These are phyloP conservation scores for Podaxis pistillaris DNA, from an alignment of 768 basidiomycete genomes.

Conservation along the genomic window DNA sequence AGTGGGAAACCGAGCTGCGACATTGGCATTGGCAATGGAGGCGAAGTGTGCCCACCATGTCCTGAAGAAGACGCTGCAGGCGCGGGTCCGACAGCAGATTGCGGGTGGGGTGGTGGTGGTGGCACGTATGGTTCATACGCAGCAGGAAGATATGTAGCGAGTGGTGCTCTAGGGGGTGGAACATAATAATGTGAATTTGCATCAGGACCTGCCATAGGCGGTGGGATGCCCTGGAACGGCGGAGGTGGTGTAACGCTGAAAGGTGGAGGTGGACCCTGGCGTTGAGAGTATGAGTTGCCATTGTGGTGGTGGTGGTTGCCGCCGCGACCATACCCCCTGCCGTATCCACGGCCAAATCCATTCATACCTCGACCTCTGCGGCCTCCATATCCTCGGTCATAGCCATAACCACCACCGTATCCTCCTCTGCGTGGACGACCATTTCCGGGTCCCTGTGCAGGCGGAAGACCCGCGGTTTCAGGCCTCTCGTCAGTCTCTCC, in stretches of 20 bases:
- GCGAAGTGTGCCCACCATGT: constrained; percentile 14
- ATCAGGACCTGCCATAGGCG: constrained; percentile 6
- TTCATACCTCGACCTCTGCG: constrained; percentile 27
- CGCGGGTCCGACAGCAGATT: constrained; percentile 14
- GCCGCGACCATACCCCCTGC: constrained; percentile 32
- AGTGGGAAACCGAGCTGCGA: constrained; percentile 51
- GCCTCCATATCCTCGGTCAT: constrained; percentile 29
- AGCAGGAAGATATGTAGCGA: constrained; percentile 15
- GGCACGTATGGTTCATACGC: constrained; percentile 16
- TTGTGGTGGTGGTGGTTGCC: constrained; percentile 25
- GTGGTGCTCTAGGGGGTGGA: constrained; percentile 8
- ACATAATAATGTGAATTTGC: constrained; percentile 12
- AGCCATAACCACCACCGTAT: constrained; percentile 29
- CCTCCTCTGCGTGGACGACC: constrained; percentile 13
- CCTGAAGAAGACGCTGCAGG: constrained; percentile 2
- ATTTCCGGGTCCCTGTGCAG: background rate
- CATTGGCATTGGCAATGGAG: constrained; percentile 45
- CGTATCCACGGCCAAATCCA: constrained; percentile 36
- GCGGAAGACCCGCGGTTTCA: background rate
- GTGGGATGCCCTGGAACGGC: constrained; percentile 19
- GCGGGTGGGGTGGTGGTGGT: constrained; percentile 23
- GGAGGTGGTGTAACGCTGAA: constrained; percentile 30
- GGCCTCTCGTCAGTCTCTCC: background rate
- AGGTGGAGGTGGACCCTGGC: constrained; percentile 28
- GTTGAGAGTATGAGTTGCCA: constrained; percentile 18